A percentile compares a stretch with the other conserved stretches of the same genome.
These are phyloP conservation scores for Gastrodia elata DNA, from an alignment of 106 monocot genomes.

Conservation along the genomic window DNA sequence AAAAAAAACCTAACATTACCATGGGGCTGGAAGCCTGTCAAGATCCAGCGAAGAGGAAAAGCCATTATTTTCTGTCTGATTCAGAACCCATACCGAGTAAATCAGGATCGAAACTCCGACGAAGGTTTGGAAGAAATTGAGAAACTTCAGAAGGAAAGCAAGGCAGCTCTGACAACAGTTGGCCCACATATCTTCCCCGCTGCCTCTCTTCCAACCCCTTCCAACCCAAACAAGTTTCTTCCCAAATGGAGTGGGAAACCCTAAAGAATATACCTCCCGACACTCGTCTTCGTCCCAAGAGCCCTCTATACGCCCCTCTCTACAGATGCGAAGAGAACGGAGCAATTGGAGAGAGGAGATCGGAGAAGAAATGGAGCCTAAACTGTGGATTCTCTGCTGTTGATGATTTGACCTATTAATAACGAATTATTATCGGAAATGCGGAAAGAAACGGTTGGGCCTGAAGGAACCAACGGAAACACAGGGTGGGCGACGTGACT, in stretches of 20 bases:
- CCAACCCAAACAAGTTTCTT: not conserved
- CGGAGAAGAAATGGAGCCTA: not conserved
- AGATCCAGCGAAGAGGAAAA: slow-evolving; percentile 16
- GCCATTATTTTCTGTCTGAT: slow-evolving; percentile 19
- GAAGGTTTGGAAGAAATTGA: slow-evolving; percentile 77
- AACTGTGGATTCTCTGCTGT: not conserved
- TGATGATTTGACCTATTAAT: not conserved
- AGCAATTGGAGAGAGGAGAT: not conserved
- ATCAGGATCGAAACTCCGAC: slow-evolving; percentile 48
- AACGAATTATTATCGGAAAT: not conserved
- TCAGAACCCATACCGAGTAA: slow-evolving; percentile 61
- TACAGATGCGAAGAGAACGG: not conserved
- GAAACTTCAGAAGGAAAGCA: slow-evolving; percentile 44
- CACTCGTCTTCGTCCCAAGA: not conserved
- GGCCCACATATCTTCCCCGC: slow-evolving; percentile 19
- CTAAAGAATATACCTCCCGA: not conserved
- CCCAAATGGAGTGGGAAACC: not conserved
- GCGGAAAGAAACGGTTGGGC: not conserved
- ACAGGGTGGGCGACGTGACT: not conserved
- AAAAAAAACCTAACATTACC: slow-evolving; percentile 20
- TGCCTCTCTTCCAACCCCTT: not conserved
- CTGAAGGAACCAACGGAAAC: not conserved
- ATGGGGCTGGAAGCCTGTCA: slow-evolving; percentile 48
- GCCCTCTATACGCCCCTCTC: no score
- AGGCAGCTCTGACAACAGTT: slow-evolving; percentile 34